Evolutionary conservation across 306 rosid species (phyloP).

Genomic region (Fagus sylvatica): DNA sequence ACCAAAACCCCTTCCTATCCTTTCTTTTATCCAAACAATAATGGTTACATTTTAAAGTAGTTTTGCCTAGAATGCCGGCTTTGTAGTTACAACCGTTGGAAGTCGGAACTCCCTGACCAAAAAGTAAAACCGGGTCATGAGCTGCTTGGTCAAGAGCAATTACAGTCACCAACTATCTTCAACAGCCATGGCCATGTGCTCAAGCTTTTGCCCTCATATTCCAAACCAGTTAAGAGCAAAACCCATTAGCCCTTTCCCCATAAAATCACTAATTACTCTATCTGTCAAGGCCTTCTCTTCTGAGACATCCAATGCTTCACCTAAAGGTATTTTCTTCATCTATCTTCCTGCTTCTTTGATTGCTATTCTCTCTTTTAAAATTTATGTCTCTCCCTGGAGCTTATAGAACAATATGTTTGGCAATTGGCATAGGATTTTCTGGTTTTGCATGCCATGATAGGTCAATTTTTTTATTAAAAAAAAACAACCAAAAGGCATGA

Average conservation of each 20-base stretch:
- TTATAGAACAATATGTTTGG: neutral
- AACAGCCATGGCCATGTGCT: constrained; percentile 60
- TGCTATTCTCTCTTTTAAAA: neutral
- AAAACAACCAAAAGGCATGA: neutral
- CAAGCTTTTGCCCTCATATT: constrained; percentile 54
- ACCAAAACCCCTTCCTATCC: neutral
- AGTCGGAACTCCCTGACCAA: neutral
- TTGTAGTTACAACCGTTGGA: neutral
- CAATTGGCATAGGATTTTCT: too few species aligned
- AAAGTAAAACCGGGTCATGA: constrained; percentile 9
- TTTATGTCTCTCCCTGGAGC: neutral
- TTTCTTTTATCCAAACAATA: constrained; percentile 32
- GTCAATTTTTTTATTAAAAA: too few species aligned
- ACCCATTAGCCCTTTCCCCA: constrained; percentile 27
- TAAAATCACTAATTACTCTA: constrained; percentile 18
- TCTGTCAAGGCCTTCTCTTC: constrained; percentile 48
- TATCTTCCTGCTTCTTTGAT: neutral
- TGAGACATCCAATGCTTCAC: constrained; percentile 42
- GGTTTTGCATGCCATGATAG: too few species aligned
- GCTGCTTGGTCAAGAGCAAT: constrained; percentile 32
- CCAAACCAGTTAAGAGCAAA: constrained; percentile 38
- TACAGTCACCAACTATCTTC: constrained; percentile 39
- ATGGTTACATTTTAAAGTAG: neutral
- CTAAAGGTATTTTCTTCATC: constrained; percentile 29
- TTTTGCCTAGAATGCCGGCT: constrained; percentile 30